Percentiles rank a stretch among this genome's conserved stretches.
These are phyloP conservation scores for Sporothrix luriei DNA, from an alignment of 2,329 filamentous ascomycete genomes.

Conservation along the genomic window DNA sequence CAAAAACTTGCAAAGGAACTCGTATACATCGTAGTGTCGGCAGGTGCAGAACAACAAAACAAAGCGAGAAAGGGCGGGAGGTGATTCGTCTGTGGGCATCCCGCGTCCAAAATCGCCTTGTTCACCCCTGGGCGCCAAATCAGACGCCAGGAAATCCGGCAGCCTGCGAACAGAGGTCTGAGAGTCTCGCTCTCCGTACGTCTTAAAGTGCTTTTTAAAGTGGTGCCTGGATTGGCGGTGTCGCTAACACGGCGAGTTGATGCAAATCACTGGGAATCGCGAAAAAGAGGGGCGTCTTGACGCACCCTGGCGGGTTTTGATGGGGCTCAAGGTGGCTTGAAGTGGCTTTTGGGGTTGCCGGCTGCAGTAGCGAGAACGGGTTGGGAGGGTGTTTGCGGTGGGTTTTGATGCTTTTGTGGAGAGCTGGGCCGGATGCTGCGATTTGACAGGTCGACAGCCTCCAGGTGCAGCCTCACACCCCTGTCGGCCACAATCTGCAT, in stretches of 20 bases:
- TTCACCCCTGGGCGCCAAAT: background rate
- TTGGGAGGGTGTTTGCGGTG: background rate
- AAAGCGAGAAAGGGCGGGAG: background rate
- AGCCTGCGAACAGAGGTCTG: slow-evolving; percentile 16
- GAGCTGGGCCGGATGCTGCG: slow-evolving; percentile 1
- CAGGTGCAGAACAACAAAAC: background rate
- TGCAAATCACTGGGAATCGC: slow-evolving; percentile 7
- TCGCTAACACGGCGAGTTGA: slow-evolving; percentile 27
- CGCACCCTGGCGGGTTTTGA: too few species aligned
- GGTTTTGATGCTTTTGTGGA: background rate
- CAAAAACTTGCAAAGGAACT: background rate
- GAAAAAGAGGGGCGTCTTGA: background rate
- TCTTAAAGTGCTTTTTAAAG: background rate
- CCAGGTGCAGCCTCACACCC: background rate
- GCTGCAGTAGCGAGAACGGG: background rate
- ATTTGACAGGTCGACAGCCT: slow-evolving; percentile 1
- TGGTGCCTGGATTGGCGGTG: slow-evolving; percentile 31
- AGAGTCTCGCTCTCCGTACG: too few species aligned
- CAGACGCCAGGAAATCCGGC: slow-evolving; percentile 15
- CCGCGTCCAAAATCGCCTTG: background rate
- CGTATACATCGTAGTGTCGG: background rate
- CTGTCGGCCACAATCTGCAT: slow-evolving; percentile 18
- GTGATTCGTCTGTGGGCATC: background rate
- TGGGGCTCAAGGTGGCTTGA: background rate
- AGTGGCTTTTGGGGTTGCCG: background rate